Base-by-base conservation (phyloP, 495 filamentous ascomycete species). In the Margaritispora aquatica region DNA sequence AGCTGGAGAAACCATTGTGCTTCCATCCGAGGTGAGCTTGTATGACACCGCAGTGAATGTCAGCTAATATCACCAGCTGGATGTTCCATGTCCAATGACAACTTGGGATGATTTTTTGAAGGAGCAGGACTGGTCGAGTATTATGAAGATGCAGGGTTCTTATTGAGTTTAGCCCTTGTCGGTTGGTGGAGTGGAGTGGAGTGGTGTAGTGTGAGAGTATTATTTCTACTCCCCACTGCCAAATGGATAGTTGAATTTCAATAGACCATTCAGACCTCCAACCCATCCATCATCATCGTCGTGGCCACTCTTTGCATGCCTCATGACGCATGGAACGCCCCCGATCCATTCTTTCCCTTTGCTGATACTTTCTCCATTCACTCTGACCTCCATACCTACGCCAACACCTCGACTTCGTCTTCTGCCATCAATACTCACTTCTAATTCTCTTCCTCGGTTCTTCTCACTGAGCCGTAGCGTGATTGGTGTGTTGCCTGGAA, bases 191-290 rank as follows among this genome's bases (percentile, higher is more conserved):
- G 7, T 34, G 29, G 29, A 7, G 15, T 5, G 15, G 29, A 34
- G 7, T 34, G 29, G 29, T 34, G 29, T 34, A 15, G 15, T 34
- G 15, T 34, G 29, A n/a, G n/a, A n/a, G n/a, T n/a, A n/a, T n/a
- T n/a, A n/a, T n/a, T n/a, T n/a, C 26, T 54, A 51, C 51, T 52
- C 47, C 8, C 58, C 52, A 51, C 26, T 90, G 0, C 94, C 94
- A 76, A 98, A 97, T 2, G 95, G 92, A 75, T 96, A 88, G 70
- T 98, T 98, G 66, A 97, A 98, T 75, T 98, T 98, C 66, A 98
- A 75, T 65, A 97, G 69, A 51, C 89, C 89, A 72, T 97, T 97
- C 72, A 98, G 71, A 7, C 95, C 94, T 1, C 93, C 94, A 17
- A 98, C 94, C 95, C 95, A 98, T 15, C 90, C 89, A 70, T 97